Base-by-base conservation (phyloP, 2,329 filamentous ascomycete species). In the Penicillium sp. region DNA sequence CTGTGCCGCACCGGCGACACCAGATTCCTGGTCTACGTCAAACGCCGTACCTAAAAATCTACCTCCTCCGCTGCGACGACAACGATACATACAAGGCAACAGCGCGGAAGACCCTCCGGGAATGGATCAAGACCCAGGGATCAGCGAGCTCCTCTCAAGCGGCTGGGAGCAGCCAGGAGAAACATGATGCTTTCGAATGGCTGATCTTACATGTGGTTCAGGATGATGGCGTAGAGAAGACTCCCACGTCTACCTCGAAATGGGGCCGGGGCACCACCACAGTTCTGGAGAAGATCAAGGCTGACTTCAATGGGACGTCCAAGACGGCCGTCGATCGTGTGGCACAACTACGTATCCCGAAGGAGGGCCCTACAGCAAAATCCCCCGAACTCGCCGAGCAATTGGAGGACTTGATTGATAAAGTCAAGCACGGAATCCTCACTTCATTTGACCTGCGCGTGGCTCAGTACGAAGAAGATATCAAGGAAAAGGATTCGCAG, bases 121-220 rank as follows among this genome's bases (percentile, higher is more conserved):
- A 98, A 65, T 99, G 95, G 95, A 86, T 98, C 69, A 96, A 95
- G 75, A 81, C 85, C 6, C 84, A 96, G 63, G 87, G 88, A 0
- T 84, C 86, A 58, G 65, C 73, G 11, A 65, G 74, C 58, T 68
- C 69, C 31, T 73, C 79, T 34, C 67, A 69, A 20, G 25, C 63
- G 5, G 54, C 59, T n/a, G 74, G 79, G 20, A 91, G 82, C 69
- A 88, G 86, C 20, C 89, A 92, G 70, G 94, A 97, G 71, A 95
- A 96, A 63, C 95, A 99, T 71, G 94, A 99, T 79, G 94, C 95
- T 0, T 96, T 90, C 67, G 95, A 99, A 76, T 98, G 93, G 90
- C 81, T 99, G 65, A 91, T 99, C 56, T 73, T 99, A 22, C 95
- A 99, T 74, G 91, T 99, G 28, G 90, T 97, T 12, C 93, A 94